Evolutionary conservation across 2,329 filamentous ascomycete genomes (phyloP), one percentile per base, ranked within the genome.

Genomic region (Akanthomyces dipterigenus): DNA sequence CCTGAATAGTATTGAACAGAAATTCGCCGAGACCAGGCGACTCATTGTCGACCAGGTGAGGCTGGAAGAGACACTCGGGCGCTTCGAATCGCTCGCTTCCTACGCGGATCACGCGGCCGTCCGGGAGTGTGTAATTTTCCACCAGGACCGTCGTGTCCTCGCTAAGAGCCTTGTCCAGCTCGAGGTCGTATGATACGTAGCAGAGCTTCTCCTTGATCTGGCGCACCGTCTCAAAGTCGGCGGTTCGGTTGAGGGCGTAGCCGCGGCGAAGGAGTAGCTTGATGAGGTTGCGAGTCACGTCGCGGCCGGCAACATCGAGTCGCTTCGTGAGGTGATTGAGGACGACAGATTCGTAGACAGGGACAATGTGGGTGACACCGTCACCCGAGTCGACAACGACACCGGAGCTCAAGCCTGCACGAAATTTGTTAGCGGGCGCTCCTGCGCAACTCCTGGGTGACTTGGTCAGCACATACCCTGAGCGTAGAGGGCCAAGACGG

Each of bases 161-260:
- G 71, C 91, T 96, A 65, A 99, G 86, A 68, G 90, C 88, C 79
- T 98, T 93, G 81, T 99, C 95, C 60, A 99, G 82, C 76, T 96
- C 92, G 62, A 99, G 85, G 75, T 99, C 95, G 80, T 98, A 99
- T 14, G 93, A 97, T 62, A 99, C 93, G 75, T 99, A 99, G 83
- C 95, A 98, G 56, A 99, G 89, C 83, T 99, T 99, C 82, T 99
- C 95, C 80, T 99, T 99, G 81, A 99, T 98, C 76, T 98, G 93
- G 64, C 95, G 90, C 61, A 99, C 95, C 4, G 95, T 99, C 78
- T 99, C 95, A 76, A 99, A 99, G 75, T 99, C 95, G 73, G 95
- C 95, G 14, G 95, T 99, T 74, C 95, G 87, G 85, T 99, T 99
- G 65, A 99, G 86, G 40, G 95, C 92, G 76, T 99, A 99, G 49